Percentiles rank a stretch among this genome's conserved stretches.
These are phyloP conservation scores for Saururus chinensis DNA, from an alignment of 164 flowering plant species.

Conservation along the genomic window DNA sequence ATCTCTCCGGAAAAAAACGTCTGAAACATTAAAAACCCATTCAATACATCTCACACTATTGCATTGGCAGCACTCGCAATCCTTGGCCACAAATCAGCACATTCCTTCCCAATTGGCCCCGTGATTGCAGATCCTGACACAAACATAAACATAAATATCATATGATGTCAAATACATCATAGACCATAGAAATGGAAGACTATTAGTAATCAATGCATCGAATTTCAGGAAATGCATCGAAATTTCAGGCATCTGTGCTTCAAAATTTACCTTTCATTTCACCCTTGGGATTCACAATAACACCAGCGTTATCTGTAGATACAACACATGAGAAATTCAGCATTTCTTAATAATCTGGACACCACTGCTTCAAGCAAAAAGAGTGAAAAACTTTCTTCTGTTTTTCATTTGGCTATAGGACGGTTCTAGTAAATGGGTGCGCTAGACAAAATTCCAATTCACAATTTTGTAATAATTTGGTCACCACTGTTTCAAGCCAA, in stretches of 20 bases:
- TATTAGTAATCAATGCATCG: too few species aligned
- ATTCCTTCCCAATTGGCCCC: conserved; percentile 52
- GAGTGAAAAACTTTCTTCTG: too few species aligned
- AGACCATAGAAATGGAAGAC: too few species aligned
- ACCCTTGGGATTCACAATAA: conserved; percentile 70
- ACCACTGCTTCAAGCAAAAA: too few species aligned
- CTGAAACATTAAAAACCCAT: too few species aligned
- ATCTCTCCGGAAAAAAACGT: too few species aligned
- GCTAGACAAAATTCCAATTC: too few species aligned
- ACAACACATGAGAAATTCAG: background rate
- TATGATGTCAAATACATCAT: background rate
- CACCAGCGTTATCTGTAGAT: conserved; percentile 68
- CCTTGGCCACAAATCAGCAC: conserved; percentile 37
- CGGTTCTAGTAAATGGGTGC: too few species aligned
- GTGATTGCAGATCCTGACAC: conserved; percentile 35
- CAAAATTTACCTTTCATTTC: conserved; percentile 61
- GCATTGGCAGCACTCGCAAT: conserved; percentile 16
- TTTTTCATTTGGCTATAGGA: too few species aligned
- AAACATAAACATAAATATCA: background rate
- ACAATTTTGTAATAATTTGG: too few species aligned
- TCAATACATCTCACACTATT: conserved; percentile 2
- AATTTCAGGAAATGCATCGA: background rate
- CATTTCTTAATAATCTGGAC: too few species aligned
- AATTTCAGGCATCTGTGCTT: background rate
- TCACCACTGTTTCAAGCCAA: too few species aligned